Percentiles rank a stretch among this genome's conserved stretches.
phyloP scores from a whole-genome alignment of 2,329 filamentous ascomycete genomes.

The Paracamarosporium sp. region DNA sequence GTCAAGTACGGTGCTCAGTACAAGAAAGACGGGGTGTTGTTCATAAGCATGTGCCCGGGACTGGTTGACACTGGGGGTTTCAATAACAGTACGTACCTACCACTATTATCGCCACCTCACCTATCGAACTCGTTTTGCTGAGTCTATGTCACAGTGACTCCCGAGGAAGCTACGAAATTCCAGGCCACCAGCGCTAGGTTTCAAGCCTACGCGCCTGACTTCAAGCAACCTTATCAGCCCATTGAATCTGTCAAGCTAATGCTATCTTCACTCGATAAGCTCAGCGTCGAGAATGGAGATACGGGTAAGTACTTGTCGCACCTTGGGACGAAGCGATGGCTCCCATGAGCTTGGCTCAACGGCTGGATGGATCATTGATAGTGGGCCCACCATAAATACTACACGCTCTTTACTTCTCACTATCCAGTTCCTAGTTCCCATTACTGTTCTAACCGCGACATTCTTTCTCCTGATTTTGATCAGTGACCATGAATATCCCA shows the following conservation, averaged over 20 bases:
- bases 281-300: conserved; percentile 54
- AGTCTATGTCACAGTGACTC: background rate
- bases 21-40: conserved; percentile 58
- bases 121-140: background rate
- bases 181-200: background rate
- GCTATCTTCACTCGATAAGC: conserved; percentile 40
- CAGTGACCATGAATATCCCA: no score
- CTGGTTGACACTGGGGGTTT: conserved; percentile 48
- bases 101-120: background rate
- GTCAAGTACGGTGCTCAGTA: conserved; percentile 57
- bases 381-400: no score
- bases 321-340: conserved; percentile 60
- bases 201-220: background rate
- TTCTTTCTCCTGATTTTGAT: no score
- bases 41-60: conserved; percentile 61
- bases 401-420: no score
- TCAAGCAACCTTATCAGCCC: background rate
- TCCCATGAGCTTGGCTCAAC: conserved; percentile 23
- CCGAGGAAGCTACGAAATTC: background rate
- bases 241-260: conserved; percentile 37
- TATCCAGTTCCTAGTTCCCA: no score
- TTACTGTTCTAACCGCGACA: no score
- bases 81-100: background rate
- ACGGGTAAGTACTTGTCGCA: conserved; percentile 64
- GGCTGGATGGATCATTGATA: background rate